Base-by-base conservation (phyloP, 208 protist species). In the Tetramitus jugosus region DNA sequence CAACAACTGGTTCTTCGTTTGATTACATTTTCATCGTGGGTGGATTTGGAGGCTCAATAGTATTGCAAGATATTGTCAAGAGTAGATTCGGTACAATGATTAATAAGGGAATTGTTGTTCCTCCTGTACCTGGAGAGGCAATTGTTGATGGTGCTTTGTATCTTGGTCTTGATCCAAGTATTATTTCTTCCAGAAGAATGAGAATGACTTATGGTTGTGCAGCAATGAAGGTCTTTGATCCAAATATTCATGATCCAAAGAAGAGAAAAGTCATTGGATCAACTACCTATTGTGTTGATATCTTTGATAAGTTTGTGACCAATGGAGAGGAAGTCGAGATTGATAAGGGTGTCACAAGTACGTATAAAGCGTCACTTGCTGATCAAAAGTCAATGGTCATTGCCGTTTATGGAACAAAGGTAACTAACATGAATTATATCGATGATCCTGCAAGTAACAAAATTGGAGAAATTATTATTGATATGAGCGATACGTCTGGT, bases 1-100 rank as follows among this genome's bases (percentile, higher is more conserved):
- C n/a, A n/a, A n/a, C n/a, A n/a, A n/a, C n/a, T n/a, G n/a, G n/a
- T 33, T 10, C 6, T 8, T 26, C 6, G 2, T 46, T 20, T 69
- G 62, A 69, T 69, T 46, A 33, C 2, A 69, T 69, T 69, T 46
- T 69, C 37, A 46, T 69, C 8, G 62, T 69, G 2, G 62, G 62
- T 46, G 62, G 62, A 23, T 69, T 69, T 29, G 62, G 62, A 33
- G 1, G 20, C 1, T 69, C 62, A 2, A 29, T 46, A 69, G 31
- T 69, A 29, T 3, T 69, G 14, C 62, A 69, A 46, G 31, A 69
- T 37, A 6, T 10, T 46, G 2, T 69, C 3, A 46, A 29, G 1
- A 45, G 29, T 2, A 31, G 6, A 29, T 69, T 69, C 17, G 7
- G 13, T 46, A 46, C 1, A 29, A 13, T 4, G 46, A 2, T 62